These are phyloP conservation scores for Allium sativum DNA, from an alignment of 106 monocot genomes.

Conservation along the genomic window DNA sequence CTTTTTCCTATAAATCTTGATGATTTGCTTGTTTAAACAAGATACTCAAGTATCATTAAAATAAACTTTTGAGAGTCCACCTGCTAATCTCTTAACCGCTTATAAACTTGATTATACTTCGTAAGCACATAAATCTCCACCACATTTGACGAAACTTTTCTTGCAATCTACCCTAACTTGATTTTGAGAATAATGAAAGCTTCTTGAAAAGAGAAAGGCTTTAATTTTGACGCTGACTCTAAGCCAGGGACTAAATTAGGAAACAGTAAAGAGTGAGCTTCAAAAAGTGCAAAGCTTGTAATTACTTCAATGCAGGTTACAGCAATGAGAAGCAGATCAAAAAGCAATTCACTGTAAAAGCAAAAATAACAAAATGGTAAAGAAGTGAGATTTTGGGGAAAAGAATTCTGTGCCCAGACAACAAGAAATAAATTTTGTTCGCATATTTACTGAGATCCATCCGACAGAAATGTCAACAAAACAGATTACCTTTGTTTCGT, in stretches of 20 bases:
- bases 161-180: slow-evolving; percentile 39
- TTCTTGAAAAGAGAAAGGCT: slow-evolving; percentile 44
- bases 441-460: too few relatives aligned
- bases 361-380: slow-evolving; percentile 5
- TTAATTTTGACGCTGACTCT: slow-evolving; percentile 38
- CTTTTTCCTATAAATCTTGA: slow-evolving; percentile 38
- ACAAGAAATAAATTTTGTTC: too few relatives aligned
- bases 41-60: slow-evolving; percentile 23
- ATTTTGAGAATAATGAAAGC: slow-evolving; percentile 30
- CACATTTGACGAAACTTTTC: slow-evolving; percentile 54
- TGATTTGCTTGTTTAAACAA: slow-evolving; percentile 23
- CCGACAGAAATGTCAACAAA: too few relatives aligned
- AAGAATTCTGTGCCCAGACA: too few relatives aligned
- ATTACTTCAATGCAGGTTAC: slow-evolving; percentile 60
- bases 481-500: too few relatives aligned
- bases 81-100: slow-evolving; percentile 26
- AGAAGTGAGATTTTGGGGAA: too few relatives aligned
- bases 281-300: slow-evolving; percentile 63
- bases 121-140: slow-evolving; percentile 33
- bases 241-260: slow-evolving; percentile 43
- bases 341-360: slow-evolving; percentile 41
- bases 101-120: slow-evolving; percentile 34
- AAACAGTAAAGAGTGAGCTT: slow-evolving; percentile 37
- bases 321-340: slow-evolving; percentile 65
- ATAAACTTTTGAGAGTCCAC: slow-evolving; percentile 19